Evolutionary conservation across 1,139 yeast species (phyloP), one percentile per base, ranked within the genome.

Genomic region (Candida albicans): DNA sequence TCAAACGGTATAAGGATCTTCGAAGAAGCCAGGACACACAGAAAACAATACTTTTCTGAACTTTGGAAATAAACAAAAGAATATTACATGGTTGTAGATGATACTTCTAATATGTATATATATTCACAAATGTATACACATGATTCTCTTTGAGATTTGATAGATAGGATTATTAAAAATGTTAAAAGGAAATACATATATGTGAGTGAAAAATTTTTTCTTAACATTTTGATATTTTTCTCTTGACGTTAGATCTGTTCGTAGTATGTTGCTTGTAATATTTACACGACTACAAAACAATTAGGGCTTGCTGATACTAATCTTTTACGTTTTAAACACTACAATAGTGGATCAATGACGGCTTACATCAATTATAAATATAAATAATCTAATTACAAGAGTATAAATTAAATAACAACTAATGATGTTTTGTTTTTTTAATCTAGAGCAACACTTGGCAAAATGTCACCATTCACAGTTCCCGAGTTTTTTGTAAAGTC

Each of bases 1-100:
- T 67, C 52, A 58, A 39, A 62, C 67, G 77, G 75, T 69, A 62
- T 67, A 71, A 61, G 75, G 77, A 80, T 80, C 86, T 81, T 81
- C 86, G 86, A 81, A 79, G 84, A 78, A 73, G 84, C 78, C 83
- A 54, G 37, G 37, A 33, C 33, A 10, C 4, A 18, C 10, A 22
- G 12, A 22, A 18, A 33, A 35, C 22, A 13, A 12, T 33, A 15
- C 4, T 13, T 13, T 8, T 15, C n/a, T 34, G 10, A 18, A 15
- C 18, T 10, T 9, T 26, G 33, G 22, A 26, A 27, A 36, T 9
- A 36, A 36, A 15, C n/a, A 13, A 14, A 33, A 7, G 18, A 39
- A 33, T 12, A 14, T n/a, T 27, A 27, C 29, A 27, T 10, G 29
- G 29, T 27, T 27, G 29, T 27, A 27, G 8, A 27, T 27, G n/a